A percentile compares a stretch with the other conserved stretches of the same genome.
Evolutionary conservation across 805 yeast species (phyloP).

Genomic region (Sungouiella blattae): DNA sequence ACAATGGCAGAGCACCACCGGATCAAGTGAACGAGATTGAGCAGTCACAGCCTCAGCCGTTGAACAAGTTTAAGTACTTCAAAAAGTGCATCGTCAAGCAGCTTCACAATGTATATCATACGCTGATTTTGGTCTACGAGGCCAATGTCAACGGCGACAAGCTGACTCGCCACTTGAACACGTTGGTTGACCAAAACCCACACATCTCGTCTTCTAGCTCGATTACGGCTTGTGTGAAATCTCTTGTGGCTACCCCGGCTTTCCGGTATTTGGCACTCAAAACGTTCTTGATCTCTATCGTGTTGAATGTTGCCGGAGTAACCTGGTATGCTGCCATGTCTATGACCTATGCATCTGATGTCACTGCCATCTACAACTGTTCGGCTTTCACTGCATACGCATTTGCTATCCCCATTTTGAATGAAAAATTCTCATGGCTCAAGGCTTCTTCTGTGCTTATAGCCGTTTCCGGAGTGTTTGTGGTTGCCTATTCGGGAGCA

Average conservation of each 20-base stretch:
- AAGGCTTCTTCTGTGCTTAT: constrained; percentile 66
- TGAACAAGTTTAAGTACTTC: constrained; percentile 23
- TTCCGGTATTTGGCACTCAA: constrained; percentile 44
- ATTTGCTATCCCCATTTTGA: constrained; percentile 71
- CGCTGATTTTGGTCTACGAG: constrained; percentile 41
- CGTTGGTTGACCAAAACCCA: constrained; percentile 34
- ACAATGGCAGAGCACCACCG: constrained; percentile 10
- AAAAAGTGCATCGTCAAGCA: constrained; percentile 38
- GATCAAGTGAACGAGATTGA: constrained; percentile 1
- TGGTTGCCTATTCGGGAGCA: constrained; percentile 68
- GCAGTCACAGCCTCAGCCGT: background rate
- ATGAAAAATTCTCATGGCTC: constrained; percentile 59
- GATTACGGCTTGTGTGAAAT: constrained; percentile 25
- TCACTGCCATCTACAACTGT: constrained; percentile 88
- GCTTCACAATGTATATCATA: constrained; percentile 42
- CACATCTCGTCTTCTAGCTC: constrained; percentile 33
- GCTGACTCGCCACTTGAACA: constrained; percentile 29
- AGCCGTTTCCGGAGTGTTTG: constrained; percentile 71
- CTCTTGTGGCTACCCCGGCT: constrained; percentile 44
- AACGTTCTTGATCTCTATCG: constrained; percentile 45
- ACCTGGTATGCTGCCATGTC: constrained; percentile 87
- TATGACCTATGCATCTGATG: constrained; percentile 76
- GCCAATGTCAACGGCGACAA: constrained; percentile 34
- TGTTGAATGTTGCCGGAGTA: constrained; percentile 71
- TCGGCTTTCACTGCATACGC: constrained; percentile 86